Evolutionary conservation across 2,329 filamentous ascomycete species (phyloP).

Genomic region (Fusarium papillatum): DNA sequence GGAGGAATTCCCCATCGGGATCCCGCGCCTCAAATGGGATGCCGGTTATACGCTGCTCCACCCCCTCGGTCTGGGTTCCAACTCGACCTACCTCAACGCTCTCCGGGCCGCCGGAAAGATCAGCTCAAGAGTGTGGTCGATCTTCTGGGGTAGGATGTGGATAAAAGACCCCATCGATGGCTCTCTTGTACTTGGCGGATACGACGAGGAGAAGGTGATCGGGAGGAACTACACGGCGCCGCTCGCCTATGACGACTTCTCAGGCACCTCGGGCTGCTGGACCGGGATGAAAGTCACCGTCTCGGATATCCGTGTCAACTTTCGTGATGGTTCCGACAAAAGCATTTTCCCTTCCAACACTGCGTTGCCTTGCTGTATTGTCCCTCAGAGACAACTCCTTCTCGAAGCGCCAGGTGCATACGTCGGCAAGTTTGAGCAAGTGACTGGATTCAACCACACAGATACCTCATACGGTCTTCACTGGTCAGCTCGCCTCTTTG

Average conservation of each 20-base stretch:
- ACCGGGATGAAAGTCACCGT: slow-evolving; percentile 41
- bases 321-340: slow-evolving; percentile 40
- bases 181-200: slow-evolving; percentile 49
- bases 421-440: slow-evolving; percentile 35
- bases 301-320: slow-evolving; percentile 45
- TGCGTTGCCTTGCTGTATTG: slow-evolving; percentile 44
- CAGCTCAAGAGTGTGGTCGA: slow-evolving; percentile 49
- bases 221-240: slow-evolving; percentile 46
- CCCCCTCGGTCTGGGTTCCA: slow-evolving; percentile 45
- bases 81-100: slow-evolving; percentile 48
- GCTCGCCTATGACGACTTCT: slow-evolving; percentile 30
- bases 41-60: slow-evolving; percentile 44
- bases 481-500: slow-evolving; percentile 28
- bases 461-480: slow-evolving; percentile 27
- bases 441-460: slow-evolving; percentile 19
- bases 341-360: slow-evolving; percentile 44
- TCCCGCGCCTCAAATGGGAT: slow-evolving; percentile 45
- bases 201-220: slow-evolving; percentile 48
- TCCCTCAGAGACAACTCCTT: slow-evolving; percentile 47
- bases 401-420: slow-evolving; percentile 42
- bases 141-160: slow-evolving; percentile 53
- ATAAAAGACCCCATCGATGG: slow-evolving; percentile 45
- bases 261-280: slow-evolving; percentile 30
- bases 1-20: slow-evolving; percentile 39
- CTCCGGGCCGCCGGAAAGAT: slow-evolving; percentile 39